Evolutionary conservation across 2,329 filamentous ascomycete genomes (phyloP), one percentile per base, ranked within the genome.

Genomic region (Colletotrichum sp.): DNA sequence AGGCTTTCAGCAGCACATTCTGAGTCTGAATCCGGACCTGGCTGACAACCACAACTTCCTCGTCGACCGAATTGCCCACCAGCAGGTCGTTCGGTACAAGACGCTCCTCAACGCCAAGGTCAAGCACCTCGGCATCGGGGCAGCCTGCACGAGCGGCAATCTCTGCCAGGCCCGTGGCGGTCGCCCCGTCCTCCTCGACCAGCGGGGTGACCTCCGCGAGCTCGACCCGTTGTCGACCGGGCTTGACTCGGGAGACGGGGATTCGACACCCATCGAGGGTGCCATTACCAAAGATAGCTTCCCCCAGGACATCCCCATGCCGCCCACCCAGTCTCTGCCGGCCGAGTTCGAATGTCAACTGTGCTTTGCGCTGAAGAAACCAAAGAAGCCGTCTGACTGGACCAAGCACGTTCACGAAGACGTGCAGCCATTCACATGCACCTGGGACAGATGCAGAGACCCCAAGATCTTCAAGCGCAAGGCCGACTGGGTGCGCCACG

Each of bases 331-430:
- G 74, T 90, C 91, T 18, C 89, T 98, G 8, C 96, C 96, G 1
- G 95, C 96, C 5, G 93, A 96, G 81, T 96, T 98, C 77, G 96
- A 98, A 86, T 98, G 96, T 79, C 93, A 94, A 48, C 87, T 98
- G 26, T 98, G 96, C 85, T 98, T 95, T 86, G 92, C 93, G 79
- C 90, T 93, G 68, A 98, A 97, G 87, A 95, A 93, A 80, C 96
- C 97, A 80, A 92, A 93, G 80, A 98, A 98, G 83, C 96, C 96
- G 18, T 98, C 96, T 0, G 96, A 98, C 84, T 98, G 96, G 96
- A 98, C 96, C 2, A 98, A 98, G 83, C 96, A 98, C 81, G 95
- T 98, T 1, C 95, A 98, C 80, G 96, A 98, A 84, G 96, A 98
- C 82, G 92, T 98, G 1, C 94, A 97, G 82, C 96, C 96, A 1